Conservation (phyloP, 139 green algal species). For the Chlamydomonas eustigma region DNA sequence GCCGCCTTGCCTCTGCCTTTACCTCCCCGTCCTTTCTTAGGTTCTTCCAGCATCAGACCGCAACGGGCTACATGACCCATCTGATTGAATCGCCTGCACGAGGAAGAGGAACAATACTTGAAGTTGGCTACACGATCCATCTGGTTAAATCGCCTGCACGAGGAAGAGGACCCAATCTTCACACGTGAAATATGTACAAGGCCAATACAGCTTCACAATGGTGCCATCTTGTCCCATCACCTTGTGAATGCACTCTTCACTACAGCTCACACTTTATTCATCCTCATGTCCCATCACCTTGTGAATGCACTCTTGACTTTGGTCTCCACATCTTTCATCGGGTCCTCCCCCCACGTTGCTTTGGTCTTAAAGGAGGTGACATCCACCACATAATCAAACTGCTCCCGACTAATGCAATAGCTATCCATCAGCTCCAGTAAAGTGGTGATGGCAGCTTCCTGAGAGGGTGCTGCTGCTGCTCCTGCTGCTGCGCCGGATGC, state of each 20-base stretch:
- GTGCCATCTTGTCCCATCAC: neutral
- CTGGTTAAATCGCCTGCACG: no score
- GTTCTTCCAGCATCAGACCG: conserved; percentile 39
- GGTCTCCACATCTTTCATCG: conserved; percentile 62
- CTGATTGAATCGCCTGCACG: conserved; percentile 37
- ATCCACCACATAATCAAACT: conserved; percentile 66
- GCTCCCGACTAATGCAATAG: conserved; percentile 30
- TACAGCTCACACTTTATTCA: conserved; percentile 59
- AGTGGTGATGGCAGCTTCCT: neutral
- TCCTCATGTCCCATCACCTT: conserved; percentile 25
- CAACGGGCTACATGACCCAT: conserved; percentile 25
- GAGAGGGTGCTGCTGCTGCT: neutral
- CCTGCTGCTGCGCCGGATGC: no score
- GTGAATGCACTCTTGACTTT: conserved; percentile 82
- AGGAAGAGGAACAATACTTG: no score
- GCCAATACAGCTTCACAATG: neutral
- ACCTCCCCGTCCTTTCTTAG: conserved; percentile 33
- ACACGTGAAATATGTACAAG: no score
- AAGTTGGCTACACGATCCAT: no score
- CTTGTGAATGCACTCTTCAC: conserved; percentile 81
- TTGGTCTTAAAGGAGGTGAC: conserved; percentile 87
- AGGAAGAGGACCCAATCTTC: no score
- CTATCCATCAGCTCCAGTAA: neutral
- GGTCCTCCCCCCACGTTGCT: conserved; percentile 64
- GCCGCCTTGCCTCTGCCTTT: conserved; percentile 26